These are phyloP conservation scores for Casaregolazyma suthepensis DNA, from an alignment of 1,139 yeast species.

Conservation along the genomic window DNA sequence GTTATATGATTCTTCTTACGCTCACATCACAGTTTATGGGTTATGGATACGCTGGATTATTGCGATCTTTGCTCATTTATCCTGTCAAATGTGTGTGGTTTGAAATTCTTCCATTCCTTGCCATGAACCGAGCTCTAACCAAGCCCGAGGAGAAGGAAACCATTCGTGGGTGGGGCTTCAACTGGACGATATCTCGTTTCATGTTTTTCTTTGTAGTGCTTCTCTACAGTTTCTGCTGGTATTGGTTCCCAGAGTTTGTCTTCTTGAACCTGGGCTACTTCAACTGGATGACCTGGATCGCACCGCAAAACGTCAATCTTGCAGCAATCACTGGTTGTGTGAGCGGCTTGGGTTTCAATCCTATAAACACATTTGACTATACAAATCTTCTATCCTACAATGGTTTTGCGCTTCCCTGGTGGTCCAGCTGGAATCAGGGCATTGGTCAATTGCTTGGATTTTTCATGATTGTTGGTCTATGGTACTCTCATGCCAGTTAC, in stretches of 20 bases:
- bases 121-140: conserved; percentile 34
- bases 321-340: conserved; percentile 48
- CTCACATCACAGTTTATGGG: conserved; percentile 54
- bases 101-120: conserved; percentile 36
- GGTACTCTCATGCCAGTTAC: conserved; percentile 49
- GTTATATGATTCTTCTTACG: conserved; percentile 44
- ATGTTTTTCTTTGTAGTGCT: conserved; percentile 39
- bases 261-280: conserved; percentile 46
- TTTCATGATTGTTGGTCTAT: conserved; percentile 37
- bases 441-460: conserved; percentile 40
- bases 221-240: conserved; percentile 41
- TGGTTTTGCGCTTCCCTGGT: conserved; percentile 43
- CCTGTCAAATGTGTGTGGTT: conserved; percentile 51
- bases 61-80: conserved; percentile 41
- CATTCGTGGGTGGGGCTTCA: conserved; percentile 46
- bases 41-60: conserved; percentile 51
- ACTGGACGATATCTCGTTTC: conserved; percentile 48
- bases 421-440: conserved; percentile 35
- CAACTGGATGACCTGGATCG: conserved; percentile 60
- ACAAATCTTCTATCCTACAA: conserved; percentile 33
- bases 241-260: conserved; percentile 51
- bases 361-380: conserved; percentile 50
- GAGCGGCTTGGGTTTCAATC: conserved; percentile 56
- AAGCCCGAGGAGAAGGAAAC: conserved; percentile 30
- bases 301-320: conserved; percentile 47